Base-by-base conservation (phyloP, 768 basidiomycete genomes). In the Pisolithus microcarpus region DNA sequence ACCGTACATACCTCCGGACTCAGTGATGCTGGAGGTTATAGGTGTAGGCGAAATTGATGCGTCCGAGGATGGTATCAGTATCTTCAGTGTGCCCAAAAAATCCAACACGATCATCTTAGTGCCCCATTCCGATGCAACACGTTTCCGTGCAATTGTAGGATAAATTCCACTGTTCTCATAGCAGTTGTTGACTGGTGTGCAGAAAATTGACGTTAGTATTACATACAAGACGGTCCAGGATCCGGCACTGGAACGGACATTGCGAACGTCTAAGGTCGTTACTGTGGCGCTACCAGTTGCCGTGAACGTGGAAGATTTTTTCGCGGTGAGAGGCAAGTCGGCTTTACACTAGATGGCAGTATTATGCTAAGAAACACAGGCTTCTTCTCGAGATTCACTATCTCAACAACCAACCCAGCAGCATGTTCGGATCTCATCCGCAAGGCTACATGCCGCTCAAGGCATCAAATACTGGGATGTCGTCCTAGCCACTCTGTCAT, bases 291-390 rank as follows among this genome's bases (percentile, higher is more conserved):
- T 97, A 4, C 94, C 95, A 0, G 74, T 99, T 40, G 81, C 87
- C 3, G 88, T 97, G 52, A 96, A 94, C 52, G 95, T 98, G 0
- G 89, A 97, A 67, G 96, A 99, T 64, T 94, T 91, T 97, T 98
- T 74, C 82, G 95, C 19, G 85, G 86, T 24, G 74, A 80, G 50
- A 84, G 82, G 95, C 92, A 36, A 40, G 75, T 42, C 11, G 30
- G 49, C 38, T 8, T 31, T 21, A 4, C 7, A 21, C 49, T 38
- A 19, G 44, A 34, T 42, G 28, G 51, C 45, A 37, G 51, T 43
- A 37, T 52, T 2, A 28, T 39, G 19, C 39, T 36, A 38, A 43
- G n/a, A 36, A 18, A 34, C 44, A 34, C 54, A 97, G 95, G 55
- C 70, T 97, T n/a, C 4, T 82, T 97, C 57, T 94, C 91, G 4